Evolutionary conservation across 2,329 filamentous ascomycete genomes (phyloP).

Genomic region (Cytospora chrysosperma): DNA sequence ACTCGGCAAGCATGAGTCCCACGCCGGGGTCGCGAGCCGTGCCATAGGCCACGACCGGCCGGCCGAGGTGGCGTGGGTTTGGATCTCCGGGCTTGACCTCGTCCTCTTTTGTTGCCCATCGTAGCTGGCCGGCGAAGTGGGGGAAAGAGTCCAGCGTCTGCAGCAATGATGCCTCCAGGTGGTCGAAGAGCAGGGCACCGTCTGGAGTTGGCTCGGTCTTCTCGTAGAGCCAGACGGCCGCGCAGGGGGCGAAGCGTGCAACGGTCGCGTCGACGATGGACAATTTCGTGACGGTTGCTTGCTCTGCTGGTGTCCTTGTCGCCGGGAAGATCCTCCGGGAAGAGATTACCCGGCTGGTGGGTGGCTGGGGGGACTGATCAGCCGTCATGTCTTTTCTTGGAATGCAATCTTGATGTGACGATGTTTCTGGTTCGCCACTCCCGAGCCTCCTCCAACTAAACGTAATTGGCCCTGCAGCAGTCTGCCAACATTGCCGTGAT

Average conservation of each 20-base stretch:
- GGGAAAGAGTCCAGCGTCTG: conserved; percentile 40
- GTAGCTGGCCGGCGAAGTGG: conserved; percentile 43
- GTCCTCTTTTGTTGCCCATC: conserved; percentile 33
- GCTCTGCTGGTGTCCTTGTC: background rate
- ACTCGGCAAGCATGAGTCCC: conserved; percentile 37
- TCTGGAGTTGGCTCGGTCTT: conserved; percentile 25
- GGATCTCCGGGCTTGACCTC: conserved; percentile 26
- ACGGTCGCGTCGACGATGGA: conserved; percentile 45
- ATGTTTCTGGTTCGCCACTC: too few species aligned
- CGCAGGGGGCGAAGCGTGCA: conserved; percentile 40
- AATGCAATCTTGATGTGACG: background rate
- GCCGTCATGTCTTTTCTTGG: background rate
- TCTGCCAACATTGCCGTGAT: background rate
- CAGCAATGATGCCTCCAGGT: conserved; percentile 32
- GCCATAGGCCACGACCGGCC: conserved; percentile 39
- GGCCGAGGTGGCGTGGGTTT: conserved; percentile 33
- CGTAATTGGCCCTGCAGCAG: background rate
- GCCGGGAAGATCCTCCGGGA: conserved; percentile 16
- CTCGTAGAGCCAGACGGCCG: conserved; percentile 46
- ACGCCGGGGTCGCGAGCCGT: conserved; percentile 41
- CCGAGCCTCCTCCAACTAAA: background rate
- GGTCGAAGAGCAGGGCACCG: background rate
- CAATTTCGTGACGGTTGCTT: conserved; percentile 29
- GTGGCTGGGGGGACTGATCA: background rate
- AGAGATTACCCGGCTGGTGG: background rate